A percentile compares a stretch with the other conserved stretches of the same genome.
Conservation (phyloP, 495 filamentous ascomycete species). For the Daldinia decipiens region DNA sequence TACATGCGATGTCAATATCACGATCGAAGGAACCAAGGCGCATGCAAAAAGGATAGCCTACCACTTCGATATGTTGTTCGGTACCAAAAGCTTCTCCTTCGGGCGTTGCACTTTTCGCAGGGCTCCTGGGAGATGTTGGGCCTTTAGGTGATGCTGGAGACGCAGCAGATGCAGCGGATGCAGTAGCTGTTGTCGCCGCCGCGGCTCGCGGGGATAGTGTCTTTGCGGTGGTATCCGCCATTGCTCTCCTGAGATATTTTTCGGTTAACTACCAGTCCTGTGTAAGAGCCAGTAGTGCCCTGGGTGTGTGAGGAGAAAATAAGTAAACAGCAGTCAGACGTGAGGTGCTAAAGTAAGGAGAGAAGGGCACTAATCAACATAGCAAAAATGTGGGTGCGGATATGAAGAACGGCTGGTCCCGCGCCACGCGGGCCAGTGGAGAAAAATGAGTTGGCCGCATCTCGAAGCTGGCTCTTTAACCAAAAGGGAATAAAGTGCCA, state of each 20-base stretch:
- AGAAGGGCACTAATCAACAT: constrained; percentile 15
- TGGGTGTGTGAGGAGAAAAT: constrained; percentile 9
- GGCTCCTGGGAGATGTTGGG: constrained; percentile 2
- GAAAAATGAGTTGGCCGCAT: constrained; percentile 12
- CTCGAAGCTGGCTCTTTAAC: constrained; percentile 9
- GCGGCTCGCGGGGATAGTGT: constrained; percentile 8
- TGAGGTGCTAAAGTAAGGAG: constrained; percentile 4
- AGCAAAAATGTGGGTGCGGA: constrained; percentile 7
- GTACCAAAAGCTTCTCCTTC: constrained; percentile 12
- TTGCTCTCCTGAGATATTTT: constrained; percentile 6
- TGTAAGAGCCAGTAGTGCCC: neutral
- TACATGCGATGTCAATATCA: constrained; percentile 7
- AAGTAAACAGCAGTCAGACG: constrained; percentile 6
- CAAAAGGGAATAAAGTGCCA: constrained; percentile 12
- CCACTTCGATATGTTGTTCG: constrained; percentile 17
- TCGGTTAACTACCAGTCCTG: neutral
- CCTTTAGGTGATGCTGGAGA: constrained; percentile 4
- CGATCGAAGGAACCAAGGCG: neutral
- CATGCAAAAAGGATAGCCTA: neutral
- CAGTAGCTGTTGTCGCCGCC: constrained; percentile 6
- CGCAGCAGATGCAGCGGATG: constrained; percentile 1
- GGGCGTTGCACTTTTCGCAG: neutral
- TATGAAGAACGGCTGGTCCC: constrained; percentile 21
- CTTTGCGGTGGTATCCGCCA: constrained; percentile 17
- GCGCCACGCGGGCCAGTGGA: constrained; percentile 15